Conservation (phyloP, 495 filamentous ascomycete species). For the Aspergillus heteromorphus region DNA sequence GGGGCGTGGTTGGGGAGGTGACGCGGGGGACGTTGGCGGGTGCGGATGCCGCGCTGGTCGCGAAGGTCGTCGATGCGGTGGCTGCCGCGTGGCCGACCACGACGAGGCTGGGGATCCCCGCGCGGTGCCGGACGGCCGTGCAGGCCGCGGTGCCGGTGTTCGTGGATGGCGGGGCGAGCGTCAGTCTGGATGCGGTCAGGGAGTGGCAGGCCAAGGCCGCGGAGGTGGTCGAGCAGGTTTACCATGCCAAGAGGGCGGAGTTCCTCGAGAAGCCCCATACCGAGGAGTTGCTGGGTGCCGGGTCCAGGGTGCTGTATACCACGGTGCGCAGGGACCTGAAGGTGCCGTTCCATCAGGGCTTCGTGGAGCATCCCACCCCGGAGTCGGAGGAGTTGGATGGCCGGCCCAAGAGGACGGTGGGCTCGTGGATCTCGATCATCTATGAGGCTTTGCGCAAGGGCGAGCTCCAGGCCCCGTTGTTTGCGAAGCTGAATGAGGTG, state of each 20-base stretch:
- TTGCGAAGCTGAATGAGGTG: background rate
- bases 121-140: conserved; percentile 23
- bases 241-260: conserved; percentile 6
- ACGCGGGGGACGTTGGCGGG: background rate
- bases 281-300: conserved; percentile 15
- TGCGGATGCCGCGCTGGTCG: background rate
- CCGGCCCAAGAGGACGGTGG: conserved; percentile 21
- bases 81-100: conserved; percentile 15
- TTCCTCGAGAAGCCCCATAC: conserved; percentile 18
- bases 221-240: conserved; percentile 4
- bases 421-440: conserved; percentile 25
- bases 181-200: conserved; percentile 8
- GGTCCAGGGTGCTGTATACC: conserved; percentile 16
- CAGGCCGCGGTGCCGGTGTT: conserved; percentile 12
- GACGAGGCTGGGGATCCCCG: conserved; percentile 39
- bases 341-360: conserved; percentile 26
- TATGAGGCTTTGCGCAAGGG: conserved; percentile 21
- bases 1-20: background rate
- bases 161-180: conserved; percentile 1
- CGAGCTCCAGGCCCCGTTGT: conserved; percentile 11
- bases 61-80: background rate
- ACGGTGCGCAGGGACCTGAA: conserved; percentile 18
- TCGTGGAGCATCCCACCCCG: conserved; percentile 22
- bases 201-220: conserved; percentile 14
- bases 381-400: conserved; percentile 10